These are phyloP conservation scores for Suillus americanus DNA, from an alignment of 768 basidiomycete species.

Conservation along the genomic window DNA sequence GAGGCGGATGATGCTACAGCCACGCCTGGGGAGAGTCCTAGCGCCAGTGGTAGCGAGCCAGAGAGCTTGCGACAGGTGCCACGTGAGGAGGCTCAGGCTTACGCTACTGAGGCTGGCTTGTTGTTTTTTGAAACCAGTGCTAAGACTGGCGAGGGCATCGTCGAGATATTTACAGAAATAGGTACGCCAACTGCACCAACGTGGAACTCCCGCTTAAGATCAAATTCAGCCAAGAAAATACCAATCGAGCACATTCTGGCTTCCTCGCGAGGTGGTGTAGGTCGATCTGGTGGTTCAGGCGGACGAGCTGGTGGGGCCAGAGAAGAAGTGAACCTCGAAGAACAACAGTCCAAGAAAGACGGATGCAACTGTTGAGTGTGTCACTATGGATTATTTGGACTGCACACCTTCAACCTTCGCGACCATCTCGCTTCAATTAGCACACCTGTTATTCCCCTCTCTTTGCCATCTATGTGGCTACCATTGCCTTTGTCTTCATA, in stretches of 20 bases:
- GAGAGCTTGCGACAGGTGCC: conserved; percentile 88
- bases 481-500: conserved; percentile 16
- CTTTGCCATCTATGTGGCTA: conserved; percentile 24
- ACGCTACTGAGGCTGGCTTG: conserved; percentile 91
- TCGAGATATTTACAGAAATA: conserved; percentile 98
- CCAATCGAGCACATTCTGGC: conserved; percentile 94
- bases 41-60: conserved; percentile 49
- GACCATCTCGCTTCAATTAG: neutral
- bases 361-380: conserved; percentile 75
- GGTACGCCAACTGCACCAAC: conserved; percentile 49
- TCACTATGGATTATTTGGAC: conserved; percentile 12
- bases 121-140: conserved; percentile 98
- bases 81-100: conserved; percentile 92
- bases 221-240: conserved; percentile 67
- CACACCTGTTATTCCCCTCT: conserved; percentile 4
- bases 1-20: conserved; percentile 93
- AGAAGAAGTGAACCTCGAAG: conserved; percentile 68
- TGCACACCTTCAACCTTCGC: conserved; percentile 18
- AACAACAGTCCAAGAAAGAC: conserved; percentile 67
- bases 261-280: conserved; percentile 68
- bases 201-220: neutral
- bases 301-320: conserved; percentile 49
- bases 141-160: conserved; percentile 93
- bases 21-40: conserved; percentile 70
- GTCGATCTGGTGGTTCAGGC: conserved; percentile 58